These are phyloP conservation scores for Candida pseudocylindracea DNA, from an alignment of 1,139 yeast genomes.

Conservation along the genomic window DNA sequence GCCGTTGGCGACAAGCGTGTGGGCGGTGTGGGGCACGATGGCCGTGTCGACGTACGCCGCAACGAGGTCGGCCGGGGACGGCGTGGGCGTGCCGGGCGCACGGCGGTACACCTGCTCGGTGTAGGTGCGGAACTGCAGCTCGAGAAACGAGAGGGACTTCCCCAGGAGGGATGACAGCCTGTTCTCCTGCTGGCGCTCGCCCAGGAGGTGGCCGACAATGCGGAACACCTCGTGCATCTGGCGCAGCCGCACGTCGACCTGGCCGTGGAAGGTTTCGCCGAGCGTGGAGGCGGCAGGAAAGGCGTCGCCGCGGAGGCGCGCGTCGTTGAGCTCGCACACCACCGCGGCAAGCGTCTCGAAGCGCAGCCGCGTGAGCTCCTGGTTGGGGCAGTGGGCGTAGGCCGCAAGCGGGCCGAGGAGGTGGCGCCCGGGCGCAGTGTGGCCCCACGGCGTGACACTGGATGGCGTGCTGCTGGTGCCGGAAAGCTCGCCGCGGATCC, in stretches of 20 bases:
- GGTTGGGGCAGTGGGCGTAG: conserved; percentile 3
- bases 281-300: conserved; percentile 31
- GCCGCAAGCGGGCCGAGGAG: no score
- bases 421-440: no score
- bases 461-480: no score
- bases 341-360: conserved; percentile 59
- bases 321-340: conserved; percentile 45
- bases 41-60: conserved; percentile 17
- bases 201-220: conserved; percentile 21
- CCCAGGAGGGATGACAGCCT: conserved; percentile 12
- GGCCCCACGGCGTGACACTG: no score
- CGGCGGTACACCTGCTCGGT: conserved; percentile 53
- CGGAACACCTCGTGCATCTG: conserved; percentile 48
- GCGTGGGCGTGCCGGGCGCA: conserved; percentile 28
- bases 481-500: no score
- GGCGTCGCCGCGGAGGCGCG: conserved; percentile 27
- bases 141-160: conserved; percentile 41
- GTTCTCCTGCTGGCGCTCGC: conserved; percentile 26
- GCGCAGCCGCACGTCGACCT: conserved; percentile 31
- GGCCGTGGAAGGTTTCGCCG: conserved; percentile 26
- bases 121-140: conserved; percentile 54
- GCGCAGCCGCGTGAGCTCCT: conserved; percentile 25
- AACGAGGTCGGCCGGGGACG: conserved; percentile 20
- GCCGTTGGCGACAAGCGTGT: conserved; percentile 42
- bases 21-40: conserved; percentile 47